Evolutionary conservation across 306 rosid species (phyloP).

Genomic region (Ormosia emarginata): DNA sequence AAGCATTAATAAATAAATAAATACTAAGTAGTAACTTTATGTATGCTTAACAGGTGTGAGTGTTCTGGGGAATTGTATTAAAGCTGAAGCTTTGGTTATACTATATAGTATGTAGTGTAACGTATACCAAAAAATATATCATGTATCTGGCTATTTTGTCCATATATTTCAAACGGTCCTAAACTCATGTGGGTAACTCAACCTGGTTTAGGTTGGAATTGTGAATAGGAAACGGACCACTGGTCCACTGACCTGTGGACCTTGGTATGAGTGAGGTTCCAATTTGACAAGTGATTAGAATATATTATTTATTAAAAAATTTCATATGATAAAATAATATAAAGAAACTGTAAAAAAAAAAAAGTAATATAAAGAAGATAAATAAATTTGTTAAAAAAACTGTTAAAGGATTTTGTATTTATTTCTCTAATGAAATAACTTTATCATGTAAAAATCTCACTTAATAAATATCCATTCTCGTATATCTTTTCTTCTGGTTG

Average conservation of each 20-base stretch:
- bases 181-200: slow-evolving; percentile 51
- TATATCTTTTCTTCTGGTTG: not conserved
- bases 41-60: not conserved
- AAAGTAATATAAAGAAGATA: no score
- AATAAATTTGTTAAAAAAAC: no score
- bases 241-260: slow-evolving; percentile 7
- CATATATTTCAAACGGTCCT: slow-evolving; percentile 54
- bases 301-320: no score
- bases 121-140: not conserved
- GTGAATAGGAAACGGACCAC: not conserved
- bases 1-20: not conserved
- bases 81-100: slow-evolving; percentile 18
- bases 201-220: slow-evolving; percentile 17
- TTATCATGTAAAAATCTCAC: no score
- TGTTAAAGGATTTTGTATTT: no score
- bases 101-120: not conserved
- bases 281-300: no score
- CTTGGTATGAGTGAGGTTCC: not conserved
- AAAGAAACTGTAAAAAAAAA: no score
- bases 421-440: no score
- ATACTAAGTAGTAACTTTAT: not conserved
- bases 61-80: slow-evolving; percentile 37
- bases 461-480: not conserved
- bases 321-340: no score
- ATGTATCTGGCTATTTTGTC: not conserved